Evolutionary conservation across 2,329 filamentous ascomycete species (phyloP), one percentile per base, ranked within the genome.

Genomic region (Penicillium olsonii): DNA sequence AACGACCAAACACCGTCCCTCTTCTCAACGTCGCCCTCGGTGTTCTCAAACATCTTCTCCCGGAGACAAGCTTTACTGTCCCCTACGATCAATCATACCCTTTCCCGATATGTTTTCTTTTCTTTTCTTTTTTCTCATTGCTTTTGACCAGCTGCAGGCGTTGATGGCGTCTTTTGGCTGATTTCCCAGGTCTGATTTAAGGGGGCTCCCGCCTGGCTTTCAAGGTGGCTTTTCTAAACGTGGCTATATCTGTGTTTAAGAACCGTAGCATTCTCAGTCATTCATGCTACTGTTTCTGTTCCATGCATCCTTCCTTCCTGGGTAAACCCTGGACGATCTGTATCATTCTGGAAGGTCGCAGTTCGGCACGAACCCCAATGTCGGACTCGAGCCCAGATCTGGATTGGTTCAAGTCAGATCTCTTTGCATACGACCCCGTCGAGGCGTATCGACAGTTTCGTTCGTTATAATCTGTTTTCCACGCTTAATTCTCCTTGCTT

Each of bases 111-210:
- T 31, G 17, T 44, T 44, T 40, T 46, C n/a, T n/a, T n/a, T n/a
- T n/a, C n/a, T n/a, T n/a, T n/a, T n/a, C n/a, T n/a, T 43, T 53
- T 31, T 50, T 11, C 54, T 45, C 42, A 53, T 52, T 45, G 48
- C 46, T 43, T 54, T 52, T 52, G 52, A 50, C 42, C 47, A 57
- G 53, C 50, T 61, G 50, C 49, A 49, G 61, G 60, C 52, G 59
- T 62, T 61, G 15, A 51, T 33, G 56, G 60, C 48, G 56, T 45
- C 35, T 26, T 50, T 46, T 50, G 42, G 48, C 38, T 54, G 41
- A 55, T 56, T 51, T 53, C 26, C 50, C 54, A 48, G 53, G 57
- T 53, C 55, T 52, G 46, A 40, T 53, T 54, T 44, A 22, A 46
- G 48, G 53, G 53, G 50, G 49, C 44, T 41, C 58, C 45, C 37